phyloP scores from a whole-genome alignment of 495 filamentous ascomycete species.

The Aspergillus coremiiformis region DNA sequence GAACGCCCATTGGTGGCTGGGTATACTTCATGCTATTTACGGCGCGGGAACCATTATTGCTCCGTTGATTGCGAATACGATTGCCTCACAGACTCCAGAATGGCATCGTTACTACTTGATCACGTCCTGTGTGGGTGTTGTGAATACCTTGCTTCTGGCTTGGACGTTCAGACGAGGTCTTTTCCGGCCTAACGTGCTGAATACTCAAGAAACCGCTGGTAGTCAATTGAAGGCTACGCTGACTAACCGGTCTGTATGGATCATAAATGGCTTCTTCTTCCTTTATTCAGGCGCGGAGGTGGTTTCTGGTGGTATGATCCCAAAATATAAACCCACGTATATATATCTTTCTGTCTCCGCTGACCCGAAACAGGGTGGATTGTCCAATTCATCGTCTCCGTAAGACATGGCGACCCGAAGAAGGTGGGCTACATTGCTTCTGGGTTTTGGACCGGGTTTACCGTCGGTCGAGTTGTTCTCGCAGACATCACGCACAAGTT shows the following conservation, averaged over 20 bases:
- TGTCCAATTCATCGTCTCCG: conserved; percentile 56
- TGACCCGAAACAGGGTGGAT: conserved; percentile 50
- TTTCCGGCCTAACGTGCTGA: conserved; percentile 17
- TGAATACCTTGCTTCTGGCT: conserved; percentile 11
- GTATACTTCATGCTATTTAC: conserved; percentile 50
- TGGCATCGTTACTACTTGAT: conserved; percentile 23
- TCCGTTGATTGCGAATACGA: conserved; percentile 43
- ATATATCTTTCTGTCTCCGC: neutral
- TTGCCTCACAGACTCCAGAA: conserved; percentile 26
- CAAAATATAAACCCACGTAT: neutral
- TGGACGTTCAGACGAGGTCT: conserved; percentile 19
- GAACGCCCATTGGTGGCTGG: conserved; percentile 48
- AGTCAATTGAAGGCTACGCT: conserved; percentile 17
- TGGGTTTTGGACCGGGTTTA: conserved; percentile 69
- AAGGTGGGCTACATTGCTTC: conserved; percentile 65
- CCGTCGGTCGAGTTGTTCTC: conserved; percentile 45
- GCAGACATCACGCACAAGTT: conserved; percentile 47
- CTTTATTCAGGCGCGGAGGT: conserved; percentile 38
- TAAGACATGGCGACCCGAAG: conserved; percentile 50
- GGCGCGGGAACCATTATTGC: conserved; percentile 44
- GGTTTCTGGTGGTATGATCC: conserved; percentile 33
- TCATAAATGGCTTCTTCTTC: conserved; percentile 45
- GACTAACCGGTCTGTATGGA: conserved; percentile 31
- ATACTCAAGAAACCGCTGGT: conserved; percentile 15
- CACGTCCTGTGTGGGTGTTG: conserved; percentile 8